Percentiles rank a stretch among this genome's conserved stretches.
phyloP scores from a whole-genome alignment of 768 basidiomycete species.

The Boletus sp. region DNA sequence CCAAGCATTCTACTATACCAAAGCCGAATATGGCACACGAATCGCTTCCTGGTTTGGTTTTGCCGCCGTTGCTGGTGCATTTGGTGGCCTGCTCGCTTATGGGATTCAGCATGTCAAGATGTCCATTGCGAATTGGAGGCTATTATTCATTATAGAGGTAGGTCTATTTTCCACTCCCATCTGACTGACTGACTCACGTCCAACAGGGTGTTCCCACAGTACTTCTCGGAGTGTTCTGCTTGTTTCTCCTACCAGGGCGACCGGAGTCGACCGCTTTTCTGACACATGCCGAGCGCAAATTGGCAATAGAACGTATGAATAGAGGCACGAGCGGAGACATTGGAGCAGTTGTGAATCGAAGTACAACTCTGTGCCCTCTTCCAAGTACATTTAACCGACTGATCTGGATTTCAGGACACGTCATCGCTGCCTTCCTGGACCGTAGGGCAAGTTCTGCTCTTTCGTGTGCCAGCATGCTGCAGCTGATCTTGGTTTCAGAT shows the following conservation, averaged over 20 bases:
- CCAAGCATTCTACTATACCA: constrained; percentile 51
- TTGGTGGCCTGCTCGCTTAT: constrained; percentile 55
- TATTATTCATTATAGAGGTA: constrained; percentile 32
- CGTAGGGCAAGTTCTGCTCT: constrained; percentile 36
- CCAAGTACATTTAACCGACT: background rate
- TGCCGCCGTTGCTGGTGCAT: constrained; percentile 56
- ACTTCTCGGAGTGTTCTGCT: constrained; percentile 26
- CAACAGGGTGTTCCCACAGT: constrained; percentile 56
- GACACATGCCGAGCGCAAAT: constrained; percentile 32
- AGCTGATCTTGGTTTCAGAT: constrained; percentile 26
- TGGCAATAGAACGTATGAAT: constrained; percentile 36
- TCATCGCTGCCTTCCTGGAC: constrained; percentile 44
- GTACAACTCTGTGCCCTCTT: constrained; percentile 20
- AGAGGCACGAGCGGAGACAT: constrained; percentile 43
- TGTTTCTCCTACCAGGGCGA: constrained; percentile 32
- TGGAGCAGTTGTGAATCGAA: constrained; percentile 40
- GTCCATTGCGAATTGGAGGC: constrained; percentile 42
- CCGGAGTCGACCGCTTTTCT: constrained; percentile 36
- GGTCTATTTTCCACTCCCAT: background rate
- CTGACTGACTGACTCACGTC: background rate
- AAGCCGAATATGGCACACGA: constrained; percentile 44
- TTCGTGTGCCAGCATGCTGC: background rate
- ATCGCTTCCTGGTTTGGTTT: constrained; percentile 55
- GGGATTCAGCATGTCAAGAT: constrained; percentile 44
- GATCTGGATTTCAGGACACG: constrained; percentile 34